These are phyloP conservation scores for Spongispora temasekensis DNA, from an alignment of 1,284 basidiomycete genomes.

Conservation along the genomic window DNA sequence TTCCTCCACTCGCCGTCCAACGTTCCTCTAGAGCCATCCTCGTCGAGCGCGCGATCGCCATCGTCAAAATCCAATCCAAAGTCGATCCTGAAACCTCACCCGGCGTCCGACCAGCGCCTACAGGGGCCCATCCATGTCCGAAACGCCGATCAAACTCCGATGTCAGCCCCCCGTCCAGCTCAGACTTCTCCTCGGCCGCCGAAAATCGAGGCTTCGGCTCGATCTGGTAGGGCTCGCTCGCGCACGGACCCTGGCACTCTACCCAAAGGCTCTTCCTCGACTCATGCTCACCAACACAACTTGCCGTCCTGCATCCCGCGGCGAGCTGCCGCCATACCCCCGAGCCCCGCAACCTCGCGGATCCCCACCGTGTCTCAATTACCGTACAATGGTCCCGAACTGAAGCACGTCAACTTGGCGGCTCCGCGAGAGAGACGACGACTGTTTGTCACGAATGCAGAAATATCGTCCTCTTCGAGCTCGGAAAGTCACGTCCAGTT, in stretches of 20 bases:
- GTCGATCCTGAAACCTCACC: conserved; percentile 30
- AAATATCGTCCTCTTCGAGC: conserved; percentile 47
- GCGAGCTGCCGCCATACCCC: conserved; percentile 15
- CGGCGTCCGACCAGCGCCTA: conserved; percentile 17
- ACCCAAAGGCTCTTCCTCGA: conserved; percentile 20
- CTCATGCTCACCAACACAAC: conserved; percentile 16
- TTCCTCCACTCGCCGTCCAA: conserved; percentile 9
- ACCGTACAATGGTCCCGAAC: conserved; percentile 8
- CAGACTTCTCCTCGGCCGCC: conserved; percentile 9
- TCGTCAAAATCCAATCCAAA: conserved; percentile 26
- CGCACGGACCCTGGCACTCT: conserved; percentile 42
- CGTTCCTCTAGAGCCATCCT: conserved; percentile 6
- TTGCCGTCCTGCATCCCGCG: conserved; percentile 43
- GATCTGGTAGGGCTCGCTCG: conserved; percentile 35
- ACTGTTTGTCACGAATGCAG: conserved; percentile 56
- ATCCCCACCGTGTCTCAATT: background rate
- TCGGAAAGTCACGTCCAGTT: conserved; percentile 38
- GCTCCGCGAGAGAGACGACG: conserved; percentile 37
- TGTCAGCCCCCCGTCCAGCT: conserved; percentile 10
- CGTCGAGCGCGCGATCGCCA: conserved; percentile 7
- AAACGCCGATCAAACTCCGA: conserved; percentile 12
- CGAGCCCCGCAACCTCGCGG: conserved; percentile 17
- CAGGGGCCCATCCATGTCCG: conserved; percentile 16
- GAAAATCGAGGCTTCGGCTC: conserved; percentile 14
- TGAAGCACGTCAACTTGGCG: background rate